Conservation (phyloP, 768 basidiomycete genomes). For the Kwoniella pini region DNA sequence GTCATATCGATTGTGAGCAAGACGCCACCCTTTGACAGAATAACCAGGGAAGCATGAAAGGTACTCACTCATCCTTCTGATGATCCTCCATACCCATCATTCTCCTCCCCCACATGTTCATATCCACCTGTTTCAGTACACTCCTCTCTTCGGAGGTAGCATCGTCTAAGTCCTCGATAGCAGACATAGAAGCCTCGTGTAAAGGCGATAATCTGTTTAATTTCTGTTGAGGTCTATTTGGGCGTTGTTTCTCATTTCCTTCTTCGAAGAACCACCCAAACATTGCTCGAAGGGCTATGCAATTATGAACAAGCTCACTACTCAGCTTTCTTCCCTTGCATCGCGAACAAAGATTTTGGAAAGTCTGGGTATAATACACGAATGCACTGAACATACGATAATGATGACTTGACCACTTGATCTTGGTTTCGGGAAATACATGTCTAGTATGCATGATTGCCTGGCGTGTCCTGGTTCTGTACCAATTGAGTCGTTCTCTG, state of each 20-base stretch:
- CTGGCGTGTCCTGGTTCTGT: slow-evolving; percentile 19
- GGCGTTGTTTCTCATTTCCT: slow-evolving; percentile 3
- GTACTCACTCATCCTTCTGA: slow-evolving; percentile 29
- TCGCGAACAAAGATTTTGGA: too few species aligned
- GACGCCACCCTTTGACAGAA: background rate
- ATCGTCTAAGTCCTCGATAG: slow-evolving; percentile 12
- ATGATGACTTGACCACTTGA: slow-evolving; percentile 31
- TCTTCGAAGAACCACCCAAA: slow-evolving; percentile 28
- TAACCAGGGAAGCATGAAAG: background rate
- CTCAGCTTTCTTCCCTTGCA: too few species aligned
- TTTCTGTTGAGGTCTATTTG: slow-evolving; percentile 17
- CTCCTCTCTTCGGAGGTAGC: slow-evolving; percentile 1
- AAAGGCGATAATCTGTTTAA: slow-evolving; percentile 23
- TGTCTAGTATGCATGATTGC: slow-evolving; percentile 8
- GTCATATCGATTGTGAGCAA: background rate
- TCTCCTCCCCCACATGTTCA: slow-evolving; percentile 20
- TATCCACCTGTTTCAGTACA: background rate
- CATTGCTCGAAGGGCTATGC: slow-evolving; percentile 19
- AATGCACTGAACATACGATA: slow-evolving; percentile 23
- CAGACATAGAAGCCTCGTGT: slow-evolving; percentile 16
- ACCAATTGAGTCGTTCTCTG: slow-evolving; percentile 28
- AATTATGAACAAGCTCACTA: too few species aligned
- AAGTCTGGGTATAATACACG: background rate
- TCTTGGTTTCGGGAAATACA: slow-evolving; percentile 15
- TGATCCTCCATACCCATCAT: slow-evolving; percentile 31